These are phyloP conservation scores for Ustilago bromivora DNA, from an alignment of 1,284 basidiomycete species.

Conservation along the genomic window DNA sequence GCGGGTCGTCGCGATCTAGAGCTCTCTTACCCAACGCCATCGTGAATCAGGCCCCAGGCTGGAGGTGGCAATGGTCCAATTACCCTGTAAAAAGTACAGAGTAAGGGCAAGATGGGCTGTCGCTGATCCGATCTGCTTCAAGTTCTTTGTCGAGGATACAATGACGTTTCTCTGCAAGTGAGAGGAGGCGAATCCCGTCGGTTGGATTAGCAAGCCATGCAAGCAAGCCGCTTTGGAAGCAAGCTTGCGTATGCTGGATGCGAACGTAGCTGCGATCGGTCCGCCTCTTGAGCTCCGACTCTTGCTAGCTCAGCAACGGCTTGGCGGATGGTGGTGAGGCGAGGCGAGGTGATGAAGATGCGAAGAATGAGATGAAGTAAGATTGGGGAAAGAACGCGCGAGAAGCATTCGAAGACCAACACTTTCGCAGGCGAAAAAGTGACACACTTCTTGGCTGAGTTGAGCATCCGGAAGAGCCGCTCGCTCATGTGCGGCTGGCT, in stretches of 20 bases:
- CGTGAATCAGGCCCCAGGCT: background rate
- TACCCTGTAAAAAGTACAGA: no score
- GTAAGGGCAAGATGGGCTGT: no score
- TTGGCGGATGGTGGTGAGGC: background rate
- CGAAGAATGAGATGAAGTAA: background rate
- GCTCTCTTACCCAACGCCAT: constrained; percentile 40
- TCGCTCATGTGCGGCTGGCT: background rate
- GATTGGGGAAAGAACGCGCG: constrained; percentile 8
- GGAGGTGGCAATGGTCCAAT: background rate
- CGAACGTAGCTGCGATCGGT: background rate
- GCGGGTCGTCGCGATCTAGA: constrained; percentile 13
- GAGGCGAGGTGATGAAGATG: constrained; percentile 2
- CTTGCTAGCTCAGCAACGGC: background rate
- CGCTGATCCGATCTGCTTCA: no score
- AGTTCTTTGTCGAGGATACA: background rate
- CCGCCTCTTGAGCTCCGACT: background rate
- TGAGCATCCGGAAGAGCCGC: background rate
- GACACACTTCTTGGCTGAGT: constrained; percentile 9
- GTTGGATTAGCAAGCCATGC: background rate
- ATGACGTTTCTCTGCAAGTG: background rate
- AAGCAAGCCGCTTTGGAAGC: background rate
- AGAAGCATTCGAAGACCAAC: constrained; percentile 29
- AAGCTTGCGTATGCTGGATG: background rate
- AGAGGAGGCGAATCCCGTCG: background rate
- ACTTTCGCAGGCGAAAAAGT: constrained; percentile 18